Evolutionary conservation across 208 protist species (phyloP).

Genomic region (Crithidia acanthocephali): DNA sequence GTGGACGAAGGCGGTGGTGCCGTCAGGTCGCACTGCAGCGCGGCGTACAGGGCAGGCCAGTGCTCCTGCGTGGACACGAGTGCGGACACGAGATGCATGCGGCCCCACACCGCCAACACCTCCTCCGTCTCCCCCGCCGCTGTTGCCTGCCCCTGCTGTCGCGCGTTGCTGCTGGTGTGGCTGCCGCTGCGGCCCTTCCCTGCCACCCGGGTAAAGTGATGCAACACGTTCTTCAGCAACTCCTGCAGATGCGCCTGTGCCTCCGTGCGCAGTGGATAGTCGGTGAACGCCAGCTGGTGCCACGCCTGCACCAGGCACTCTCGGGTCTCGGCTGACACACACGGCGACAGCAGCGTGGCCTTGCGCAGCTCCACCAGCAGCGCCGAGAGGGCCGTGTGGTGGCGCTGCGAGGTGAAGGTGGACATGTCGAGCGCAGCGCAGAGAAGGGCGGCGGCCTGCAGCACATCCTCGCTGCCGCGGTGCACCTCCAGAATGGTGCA

Average conservation of each 20-base stretch:
- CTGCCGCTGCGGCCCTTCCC: neutral
- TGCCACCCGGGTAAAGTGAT: constrained; percentile 39
- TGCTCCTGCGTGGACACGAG: constrained; percentile 52
- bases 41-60: constrained; percentile 47
- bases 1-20: neutral
- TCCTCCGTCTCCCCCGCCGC: constrained; percentile 30
- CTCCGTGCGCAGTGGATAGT: constrained; percentile 63
- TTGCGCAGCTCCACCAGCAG: constrained; percentile 69
- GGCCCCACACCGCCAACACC: constrained; percentile 47
- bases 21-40: constrained; percentile 16
- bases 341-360: constrained; percentile 39
- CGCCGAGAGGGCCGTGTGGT: constrained; percentile 43
- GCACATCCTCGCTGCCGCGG: constrained; percentile 48
- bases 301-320: constrained; percentile 66
- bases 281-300: constrained; percentile 59
- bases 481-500: constrained; percentile 56
- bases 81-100: constrained; percentile 63
- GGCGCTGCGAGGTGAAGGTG: constrained; percentile 53
- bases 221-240: constrained; percentile 52
- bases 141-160: no score
- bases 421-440: constrained; percentile 61
- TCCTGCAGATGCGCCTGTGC: constrained; percentile 75
- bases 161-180: no score
- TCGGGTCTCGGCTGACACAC: constrained; percentile 28
- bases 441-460: constrained; percentile 49